Evolutionary conservation across 768 basidiomycete genomes (phyloP).

Genomic region (Tulasnella sp.): DNA sequence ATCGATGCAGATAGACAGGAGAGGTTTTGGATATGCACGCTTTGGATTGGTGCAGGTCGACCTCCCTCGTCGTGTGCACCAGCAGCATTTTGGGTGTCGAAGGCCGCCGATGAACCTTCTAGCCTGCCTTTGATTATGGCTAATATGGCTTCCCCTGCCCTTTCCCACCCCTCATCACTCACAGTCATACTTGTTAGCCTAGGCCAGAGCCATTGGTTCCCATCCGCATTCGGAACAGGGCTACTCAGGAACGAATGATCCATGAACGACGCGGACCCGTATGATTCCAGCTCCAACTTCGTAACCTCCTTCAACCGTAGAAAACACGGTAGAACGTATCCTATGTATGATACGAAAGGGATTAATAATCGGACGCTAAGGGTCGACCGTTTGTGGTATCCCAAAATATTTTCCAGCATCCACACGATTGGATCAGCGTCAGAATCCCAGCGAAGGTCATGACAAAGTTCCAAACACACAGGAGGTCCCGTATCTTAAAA

Average conservation of each 20-base stretch:
- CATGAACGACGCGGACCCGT: neutral
- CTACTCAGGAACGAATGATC: neutral
- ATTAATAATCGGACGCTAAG: too few species aligned
- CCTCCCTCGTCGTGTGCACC: neutral
- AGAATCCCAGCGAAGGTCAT: too few species aligned
- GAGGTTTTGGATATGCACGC: neutral
- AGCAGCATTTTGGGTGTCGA: neutral
- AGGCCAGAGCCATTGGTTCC: neutral
- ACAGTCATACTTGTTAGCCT: neutral
- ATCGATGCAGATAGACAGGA: neutral
- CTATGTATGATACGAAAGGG: too few species aligned
- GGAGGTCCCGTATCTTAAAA: neutral
- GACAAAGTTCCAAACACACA: neutral
- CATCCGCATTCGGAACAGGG: neutral
- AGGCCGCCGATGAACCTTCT: neutral
- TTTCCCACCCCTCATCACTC: neutral
- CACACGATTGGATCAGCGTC: too few species aligned
- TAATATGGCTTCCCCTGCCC: neutral
- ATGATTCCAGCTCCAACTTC: neutral
- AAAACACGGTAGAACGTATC: neutral
- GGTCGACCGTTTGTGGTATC: too few species aligned
- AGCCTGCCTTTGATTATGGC: neutral
- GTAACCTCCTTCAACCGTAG: neutral
- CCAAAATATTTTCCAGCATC: too few species aligned
- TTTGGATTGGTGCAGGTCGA: neutral